Conservation (phyloP, 2,329 filamentous ascomycete species). For the Ciborinia camelliae region DNA sequence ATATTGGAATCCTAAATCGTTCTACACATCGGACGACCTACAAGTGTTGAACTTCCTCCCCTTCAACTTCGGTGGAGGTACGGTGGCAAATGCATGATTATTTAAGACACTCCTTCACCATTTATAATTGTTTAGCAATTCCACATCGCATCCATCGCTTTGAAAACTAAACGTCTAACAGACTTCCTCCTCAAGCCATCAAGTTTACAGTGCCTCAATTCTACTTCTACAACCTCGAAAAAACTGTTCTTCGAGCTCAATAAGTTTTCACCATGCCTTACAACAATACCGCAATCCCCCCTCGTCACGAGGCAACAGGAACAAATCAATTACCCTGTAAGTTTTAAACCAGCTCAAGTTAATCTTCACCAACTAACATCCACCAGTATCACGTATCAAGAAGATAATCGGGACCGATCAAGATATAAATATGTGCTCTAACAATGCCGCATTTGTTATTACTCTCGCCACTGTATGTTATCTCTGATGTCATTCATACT, state of each 20-base stretch:
- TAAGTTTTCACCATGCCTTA: conserved; percentile 65
- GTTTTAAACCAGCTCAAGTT: conserved; percentile 37
- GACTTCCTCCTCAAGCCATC: neutral
- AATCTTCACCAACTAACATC: conserved; percentile 19
- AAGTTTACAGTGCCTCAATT: neutral
- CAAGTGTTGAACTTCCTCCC: neutral
- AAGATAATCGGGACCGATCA: conserved; percentile 90
- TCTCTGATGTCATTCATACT: neutral
- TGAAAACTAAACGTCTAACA: neutral
- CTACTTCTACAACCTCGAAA: neutral
- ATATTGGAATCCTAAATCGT: neutral
- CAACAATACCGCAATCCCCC: conserved; percentile 80
- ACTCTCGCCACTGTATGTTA: conserved; percentile 74
- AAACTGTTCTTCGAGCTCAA: neutral
- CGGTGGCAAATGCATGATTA: neutral
- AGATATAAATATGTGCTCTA: conserved; percentile 81
- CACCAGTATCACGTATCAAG: conserved; percentile 83
- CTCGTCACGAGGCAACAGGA: conserved; percentile 77
- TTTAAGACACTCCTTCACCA: too few species aligned
- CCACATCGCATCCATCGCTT: neutral
- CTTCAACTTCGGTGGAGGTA: neutral
- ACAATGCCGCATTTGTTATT: conserved; percentile 91
- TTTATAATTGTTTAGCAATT: neutral
- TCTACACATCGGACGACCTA: neutral
- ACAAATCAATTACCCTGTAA: conserved; percentile 80